Base-by-base conservation (phyloP, 2,329 filamentous ascomycete species). In the Clonostachys sp. region DNA sequence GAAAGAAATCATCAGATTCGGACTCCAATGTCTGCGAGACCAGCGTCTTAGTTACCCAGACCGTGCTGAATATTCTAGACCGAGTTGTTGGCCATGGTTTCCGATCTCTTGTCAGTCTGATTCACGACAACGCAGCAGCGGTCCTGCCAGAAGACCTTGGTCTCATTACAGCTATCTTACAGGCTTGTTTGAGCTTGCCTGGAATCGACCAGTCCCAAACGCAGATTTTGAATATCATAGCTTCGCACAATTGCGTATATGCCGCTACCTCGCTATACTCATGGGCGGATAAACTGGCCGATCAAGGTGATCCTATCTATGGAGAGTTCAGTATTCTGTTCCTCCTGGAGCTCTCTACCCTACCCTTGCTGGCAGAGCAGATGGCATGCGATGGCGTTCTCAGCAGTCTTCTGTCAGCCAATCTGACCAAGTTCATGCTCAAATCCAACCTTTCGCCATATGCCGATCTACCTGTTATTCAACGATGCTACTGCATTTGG, bases 301-400 rank as follows among this genome's bases (percentile, higher is more conserved):
- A 86, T 35, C 80, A 86, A 48, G 83, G 84, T 30, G 92, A 97
- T 61, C 92, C 94, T 0, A 75, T 97, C 33, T 97, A 96, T 64
- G 94, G 91, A 53, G 91, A 96, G 61, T 80, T 96, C n/a, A 89
- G 88, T 57, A 78, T 96, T 39, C 77, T 91, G 24, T 95, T 97
- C 66, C 77, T 99, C 13, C 81, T 96, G 18, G 89, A 95, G 55
- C 78, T 99, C 12, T 96, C 91, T 2, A 85, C 82, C 13, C 77
- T 97, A 13, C 87, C 88, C 1, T 68, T 81, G 16, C 77, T 97
- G 45, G 92, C 94, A 4, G 92, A 97, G 63, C 87, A 94, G 53
- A 83, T 99, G 56, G 94, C 92, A 1, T 85, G 90, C 39, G 90
- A 96, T 57, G 91, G 88, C 34, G 75, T 96, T 13, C 78, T 99